phyloP scores from a whole-genome alignment of 805 yeast species.

The Wickerhamiella parazyma region DNA sequence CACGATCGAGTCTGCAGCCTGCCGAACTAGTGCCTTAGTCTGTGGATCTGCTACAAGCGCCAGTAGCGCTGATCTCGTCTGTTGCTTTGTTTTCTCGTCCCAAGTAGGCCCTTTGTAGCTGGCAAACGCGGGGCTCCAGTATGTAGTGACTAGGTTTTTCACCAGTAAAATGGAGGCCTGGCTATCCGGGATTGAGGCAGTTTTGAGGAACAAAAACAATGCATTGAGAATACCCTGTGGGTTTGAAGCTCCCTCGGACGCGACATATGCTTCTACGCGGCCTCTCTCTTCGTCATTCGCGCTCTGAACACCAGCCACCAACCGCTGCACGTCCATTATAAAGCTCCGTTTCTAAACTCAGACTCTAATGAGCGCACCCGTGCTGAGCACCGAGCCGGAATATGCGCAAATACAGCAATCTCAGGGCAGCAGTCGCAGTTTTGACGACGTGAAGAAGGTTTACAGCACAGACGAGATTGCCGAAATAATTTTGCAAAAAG shows the following conservation, averaged over 20 bases:
- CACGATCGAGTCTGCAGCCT: constrained; percentile 56
- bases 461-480: constrained; percentile 43
- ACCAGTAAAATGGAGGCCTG: constrained; percentile 56
- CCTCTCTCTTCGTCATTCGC: neutral
- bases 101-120: constrained; percentile 59
- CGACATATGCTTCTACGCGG: constrained; percentile 6
- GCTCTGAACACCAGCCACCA: constrained; percentile 5
- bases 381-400: constrained; percentile 60
- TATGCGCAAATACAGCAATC: constrained; percentile 33
- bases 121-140: constrained; percentile 76
- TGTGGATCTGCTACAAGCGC: constrained; percentile 34
- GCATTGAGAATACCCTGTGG: constrained; percentile 13
- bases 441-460: constrained; percentile 32
- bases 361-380: constrained; percentile 40
- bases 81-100: constrained; percentile 36
- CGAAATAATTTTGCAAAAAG: constrained; percentile 27
- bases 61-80: constrained; percentile 40
- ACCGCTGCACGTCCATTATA: constrained; percentile 1
- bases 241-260: neutral
- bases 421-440: constrained; percentile 19
- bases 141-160: constrained; percentile 51
- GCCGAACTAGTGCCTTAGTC: constrained; percentile 40
- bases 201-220: constrained; percentile 11
- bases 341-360: neutral
- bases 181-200: constrained; percentile 7